Conservation (phyloP, 306 rosid genomes). For the Sindora glabra region DNA sequence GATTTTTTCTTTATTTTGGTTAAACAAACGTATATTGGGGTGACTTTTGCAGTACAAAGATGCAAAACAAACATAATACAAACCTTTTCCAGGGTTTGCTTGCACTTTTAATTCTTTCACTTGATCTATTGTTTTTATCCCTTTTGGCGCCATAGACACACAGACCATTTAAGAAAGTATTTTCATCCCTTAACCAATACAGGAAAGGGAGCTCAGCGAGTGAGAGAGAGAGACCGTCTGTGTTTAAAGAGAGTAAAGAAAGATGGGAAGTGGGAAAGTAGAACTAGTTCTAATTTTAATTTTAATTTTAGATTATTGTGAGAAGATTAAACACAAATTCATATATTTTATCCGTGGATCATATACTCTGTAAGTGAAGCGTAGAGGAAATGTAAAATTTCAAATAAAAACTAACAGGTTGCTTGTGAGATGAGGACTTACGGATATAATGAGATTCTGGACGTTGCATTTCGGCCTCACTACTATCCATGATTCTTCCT, state of each 20-base stretch:
- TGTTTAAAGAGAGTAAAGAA: neutral
- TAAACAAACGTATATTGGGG: conserved; percentile 19
- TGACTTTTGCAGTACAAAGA: conserved; percentile 7
- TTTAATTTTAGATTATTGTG: no score
- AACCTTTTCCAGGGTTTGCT: conserved; percentile 26
- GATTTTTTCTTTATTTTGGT: neutral
- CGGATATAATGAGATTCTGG: no score
- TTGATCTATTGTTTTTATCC: conserved; percentile 33
- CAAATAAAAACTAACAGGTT: no score
- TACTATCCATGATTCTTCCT: no score
- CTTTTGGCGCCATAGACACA: conserved; percentile 45
- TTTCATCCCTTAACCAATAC: conserved; percentile 45
- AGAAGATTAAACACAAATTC: no score
- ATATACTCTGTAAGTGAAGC: no score
- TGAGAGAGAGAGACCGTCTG: conserved; percentile 16
- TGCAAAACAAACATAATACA: conserved; percentile 6
- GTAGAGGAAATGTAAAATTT: no score
- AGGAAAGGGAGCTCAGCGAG: conserved; percentile 27
- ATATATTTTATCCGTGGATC: no score
- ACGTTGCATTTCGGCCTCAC: no score
- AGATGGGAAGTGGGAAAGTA: conserved; percentile 83
- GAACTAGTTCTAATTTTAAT: no score
- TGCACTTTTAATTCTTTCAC: conserved; percentile 18
- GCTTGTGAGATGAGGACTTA: no score
- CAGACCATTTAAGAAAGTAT: conserved; percentile 35